phyloP scores from a whole-genome alignment of 306 rosid genomes.

The Glycine soja region DNA sequence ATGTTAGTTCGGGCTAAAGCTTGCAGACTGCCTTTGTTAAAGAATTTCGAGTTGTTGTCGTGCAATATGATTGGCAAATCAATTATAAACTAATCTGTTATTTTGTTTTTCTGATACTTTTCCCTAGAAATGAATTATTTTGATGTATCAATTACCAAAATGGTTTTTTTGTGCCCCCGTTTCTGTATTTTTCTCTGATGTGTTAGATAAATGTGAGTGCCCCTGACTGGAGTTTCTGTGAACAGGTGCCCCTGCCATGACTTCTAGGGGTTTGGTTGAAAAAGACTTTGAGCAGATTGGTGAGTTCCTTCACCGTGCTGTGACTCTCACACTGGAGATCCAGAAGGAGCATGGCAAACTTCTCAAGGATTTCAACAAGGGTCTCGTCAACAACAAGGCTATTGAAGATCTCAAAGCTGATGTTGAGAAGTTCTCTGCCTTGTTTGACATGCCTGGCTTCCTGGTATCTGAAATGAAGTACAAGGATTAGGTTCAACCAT shows the following conservation, averaged over 20 bases:
- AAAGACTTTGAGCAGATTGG: constrained; percentile 96
- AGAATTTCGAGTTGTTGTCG: background rate
- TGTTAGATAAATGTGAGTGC: background rate
- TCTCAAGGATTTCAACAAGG: constrained; percentile 98
- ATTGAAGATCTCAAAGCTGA: constrained; percentile 80
- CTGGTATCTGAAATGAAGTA: constrained; percentile 80
- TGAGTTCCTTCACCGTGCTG: constrained; percentile 94
- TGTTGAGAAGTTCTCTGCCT: constrained; percentile 83
- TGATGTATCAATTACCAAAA: background rate
- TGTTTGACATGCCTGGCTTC: constrained; percentile 94
- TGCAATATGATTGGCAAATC: too few species aligned
- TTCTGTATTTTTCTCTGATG: background rate
- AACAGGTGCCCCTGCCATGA: constrained; percentile 96
- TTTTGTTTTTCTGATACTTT: too few species aligned
- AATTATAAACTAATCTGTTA: too few species aligned
- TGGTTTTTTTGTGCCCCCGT: background rate
- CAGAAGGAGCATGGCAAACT: constrained; percentile 92
- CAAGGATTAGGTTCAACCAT: constrained; percentile 64
- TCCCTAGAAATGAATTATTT: too few species aligned
- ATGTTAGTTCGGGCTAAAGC: background rate
- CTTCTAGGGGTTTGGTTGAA: constrained; percentile 90
- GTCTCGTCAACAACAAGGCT: constrained; percentile 82
- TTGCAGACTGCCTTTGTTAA: background rate
- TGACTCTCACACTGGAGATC: constrained; percentile 73
- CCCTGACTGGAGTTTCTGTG: constrained; percentile 28